Conservation (phyloP, 345 rosid species). For the Gossypioides kirkii region DNA sequence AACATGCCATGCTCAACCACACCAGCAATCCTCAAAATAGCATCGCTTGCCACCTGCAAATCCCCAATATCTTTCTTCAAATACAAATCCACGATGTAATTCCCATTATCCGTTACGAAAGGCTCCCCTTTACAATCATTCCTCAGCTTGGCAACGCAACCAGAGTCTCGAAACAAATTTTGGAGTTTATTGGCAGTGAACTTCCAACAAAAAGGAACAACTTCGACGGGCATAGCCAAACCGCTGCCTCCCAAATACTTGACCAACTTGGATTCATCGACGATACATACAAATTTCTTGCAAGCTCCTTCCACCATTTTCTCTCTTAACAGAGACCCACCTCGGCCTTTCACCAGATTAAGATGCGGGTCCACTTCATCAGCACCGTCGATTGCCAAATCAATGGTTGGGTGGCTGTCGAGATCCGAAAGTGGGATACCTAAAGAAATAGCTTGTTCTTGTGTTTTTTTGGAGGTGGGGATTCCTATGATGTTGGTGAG, state of each 20-base stretch:
- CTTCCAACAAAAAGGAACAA: slow-evolving; percentile 81
- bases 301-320: slow-evolving; percentile 90
- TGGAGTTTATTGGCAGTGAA: slow-evolving; percentile 54
- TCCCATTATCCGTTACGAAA: slow-evolving; percentile 78
- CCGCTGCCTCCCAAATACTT: slow-evolving; percentile 65
- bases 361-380: slow-evolving; percentile 85
- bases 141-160: slow-evolving; percentile 59
- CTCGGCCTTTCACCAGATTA: slow-evolving; percentile 86
- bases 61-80: slow-evolving; percentile 74
- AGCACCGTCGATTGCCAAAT: slow-evolving; percentile 94
- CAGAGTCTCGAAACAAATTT: slow-evolving; percentile 45
- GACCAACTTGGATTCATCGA: slow-evolving; percentile 39
- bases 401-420: slow-evolving; percentile 59
- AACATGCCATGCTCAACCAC: slow-evolving; percentile 97
- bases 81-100: slow-evolving; percentile 74
- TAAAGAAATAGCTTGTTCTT: slow-evolving; percentile 61
- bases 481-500: slow-evolving; percentile 64
- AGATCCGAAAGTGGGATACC: slow-evolving; percentile 84
- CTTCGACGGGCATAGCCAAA: slow-evolving; percentile 77
- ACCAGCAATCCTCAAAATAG: slow-evolving; percentile 70
- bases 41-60: slow-evolving; percentile 61
- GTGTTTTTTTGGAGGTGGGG: slow-evolving; percentile 49
- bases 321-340: slow-evolving; percentile 86
- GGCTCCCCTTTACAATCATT: slow-evolving; percentile 34
- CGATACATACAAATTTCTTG: slow-evolving; percentile 58